These are phyloP conservation scores for Alternaria sp. DNA, from an alignment of 2,329 filamentous ascomycete species.

Conservation along the genomic window DNA sequence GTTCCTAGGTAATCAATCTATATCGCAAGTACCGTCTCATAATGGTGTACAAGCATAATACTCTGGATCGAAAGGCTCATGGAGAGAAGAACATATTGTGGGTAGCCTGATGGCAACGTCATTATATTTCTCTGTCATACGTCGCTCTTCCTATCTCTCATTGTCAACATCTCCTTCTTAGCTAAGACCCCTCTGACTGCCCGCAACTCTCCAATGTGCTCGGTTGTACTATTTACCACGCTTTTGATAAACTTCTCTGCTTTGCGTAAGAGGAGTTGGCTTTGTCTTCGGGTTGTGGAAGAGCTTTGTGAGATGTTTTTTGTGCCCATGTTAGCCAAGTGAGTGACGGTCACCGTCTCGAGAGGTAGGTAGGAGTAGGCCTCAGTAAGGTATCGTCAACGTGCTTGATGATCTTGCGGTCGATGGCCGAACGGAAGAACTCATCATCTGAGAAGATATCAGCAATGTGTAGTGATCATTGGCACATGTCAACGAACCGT, in stretches of 20 bases:
- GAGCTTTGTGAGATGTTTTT: background rate
- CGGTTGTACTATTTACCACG: too few species aligned
- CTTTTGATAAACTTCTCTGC: too few species aligned
- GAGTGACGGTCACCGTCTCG: background rate
- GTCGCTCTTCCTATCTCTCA: background rate
- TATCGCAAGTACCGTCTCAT: too few species aligned
- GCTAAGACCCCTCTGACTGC: background rate
- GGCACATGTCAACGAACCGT: background rate
- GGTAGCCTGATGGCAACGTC: background rate
- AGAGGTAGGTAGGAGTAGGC: background rate
- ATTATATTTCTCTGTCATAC: background rate
- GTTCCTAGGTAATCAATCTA: too few species aligned
- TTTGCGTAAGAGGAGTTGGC: too few species aligned
- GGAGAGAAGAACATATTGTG: background rate
- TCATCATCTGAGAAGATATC: background rate
- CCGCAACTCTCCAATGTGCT: too few species aligned
- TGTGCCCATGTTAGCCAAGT: rapidly evolving
- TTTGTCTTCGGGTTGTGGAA: background rate
- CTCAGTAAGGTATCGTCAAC: background rate
- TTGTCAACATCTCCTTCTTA: background rate
- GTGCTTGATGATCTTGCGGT: background rate
- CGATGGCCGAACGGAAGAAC: background rate
- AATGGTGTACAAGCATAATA: too few species aligned
- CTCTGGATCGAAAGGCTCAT: too few species aligned
- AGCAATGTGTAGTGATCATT: rapidly evolving